Base-by-base conservation (phyloP, 768 basidiomycete genomes). In the Thelephora ganbajun region DNA sequence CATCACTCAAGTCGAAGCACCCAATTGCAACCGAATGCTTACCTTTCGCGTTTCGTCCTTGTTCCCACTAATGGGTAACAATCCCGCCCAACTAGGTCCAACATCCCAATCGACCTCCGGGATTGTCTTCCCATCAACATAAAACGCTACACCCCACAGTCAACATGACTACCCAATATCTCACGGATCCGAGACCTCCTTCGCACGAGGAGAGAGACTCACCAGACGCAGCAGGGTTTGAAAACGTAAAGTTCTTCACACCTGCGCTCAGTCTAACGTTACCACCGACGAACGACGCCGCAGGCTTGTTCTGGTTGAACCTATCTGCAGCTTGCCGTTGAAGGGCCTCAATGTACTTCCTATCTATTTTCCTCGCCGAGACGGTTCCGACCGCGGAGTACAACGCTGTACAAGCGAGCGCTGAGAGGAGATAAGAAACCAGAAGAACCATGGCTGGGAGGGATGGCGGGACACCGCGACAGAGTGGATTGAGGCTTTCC, bases 1-100 rank as follows among this genome's bases (percentile, higher is more conserved):
- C 11, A 33, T 33, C 22, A 35, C n/a, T n/a, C n/a, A 44, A 35
- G 13, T 1, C n/a, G 11, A 20, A 47, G 48, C 26, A 35, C 9
- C 26, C 35, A n/a, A n/a, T 7, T 3, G 34, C 34, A 48, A 45
- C 41, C 14, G 20, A 35, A 39, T 51, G 63, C 50, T 65, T 18
- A 80, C 81, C 72, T 85, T 69, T 39, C 83, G 72, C 5, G 80
- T 81, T 62, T 87, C 84, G 42, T 80, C 67, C 9, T 68, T 35
- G 6, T 68, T 62, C 30, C 59, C 57, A 51, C 80, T 84, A 47
- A 87, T 85, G 2, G 84, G 84, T 46, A 87, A 56, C 19, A 87
- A 63, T 6, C 84, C 84, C 3, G 81, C 65, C 80, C 81, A 86
- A 52, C 79, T 82, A 2, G 82, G 79, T 2, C 83, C 84, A 35